Conservation (phyloP, 495 filamentous ascomycete genomes). For the Wilcoxina mikolae region DNA sequence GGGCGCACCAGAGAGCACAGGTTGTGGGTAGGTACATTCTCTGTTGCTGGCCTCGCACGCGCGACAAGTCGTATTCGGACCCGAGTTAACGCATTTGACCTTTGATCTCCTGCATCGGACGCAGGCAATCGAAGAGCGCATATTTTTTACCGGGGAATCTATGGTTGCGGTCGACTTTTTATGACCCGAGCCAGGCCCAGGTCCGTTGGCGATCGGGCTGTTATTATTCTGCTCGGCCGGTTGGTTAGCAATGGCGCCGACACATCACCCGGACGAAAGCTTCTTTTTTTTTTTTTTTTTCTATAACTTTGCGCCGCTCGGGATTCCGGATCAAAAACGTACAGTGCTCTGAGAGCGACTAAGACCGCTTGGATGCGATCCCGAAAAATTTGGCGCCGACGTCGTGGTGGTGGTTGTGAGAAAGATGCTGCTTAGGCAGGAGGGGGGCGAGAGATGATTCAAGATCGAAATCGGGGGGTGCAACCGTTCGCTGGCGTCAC, state of each 20-base stretch:
- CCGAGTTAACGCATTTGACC: constrained; percentile 52
- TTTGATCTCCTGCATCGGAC: constrained; percentile 27
- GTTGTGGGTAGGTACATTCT: constrained; percentile 60
- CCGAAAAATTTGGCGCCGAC: constrained; percentile 4
- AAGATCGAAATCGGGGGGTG: neutral
- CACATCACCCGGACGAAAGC: neutral
- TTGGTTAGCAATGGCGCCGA: neutral
- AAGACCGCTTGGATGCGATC: constrained; percentile 8
- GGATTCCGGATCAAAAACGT: too few relatives aligned
- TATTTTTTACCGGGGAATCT: constrained; percentile 15
- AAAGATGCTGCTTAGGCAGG: neutral
- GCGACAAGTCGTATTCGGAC: constrained; percentile 57
- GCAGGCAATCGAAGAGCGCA: constrained; percentile 29
- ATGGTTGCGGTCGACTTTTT: constrained; percentile 6
- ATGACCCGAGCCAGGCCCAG: neutral
- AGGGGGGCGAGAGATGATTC: neutral
- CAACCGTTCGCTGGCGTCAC: neutral
- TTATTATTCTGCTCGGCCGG: neutral
- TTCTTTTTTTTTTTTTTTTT: neutral
- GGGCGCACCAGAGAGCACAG: constrained; percentile 42
- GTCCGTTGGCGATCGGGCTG: neutral
- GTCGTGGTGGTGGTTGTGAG: constrained; percentile 7
- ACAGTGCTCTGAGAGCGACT: constrained; percentile 10
- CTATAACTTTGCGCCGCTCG: neutral
- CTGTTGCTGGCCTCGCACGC: constrained; percentile 62